Conservation (phyloP, 2,329 filamentous ascomycete species). For the Colletotrichum caudatum region DNA sequence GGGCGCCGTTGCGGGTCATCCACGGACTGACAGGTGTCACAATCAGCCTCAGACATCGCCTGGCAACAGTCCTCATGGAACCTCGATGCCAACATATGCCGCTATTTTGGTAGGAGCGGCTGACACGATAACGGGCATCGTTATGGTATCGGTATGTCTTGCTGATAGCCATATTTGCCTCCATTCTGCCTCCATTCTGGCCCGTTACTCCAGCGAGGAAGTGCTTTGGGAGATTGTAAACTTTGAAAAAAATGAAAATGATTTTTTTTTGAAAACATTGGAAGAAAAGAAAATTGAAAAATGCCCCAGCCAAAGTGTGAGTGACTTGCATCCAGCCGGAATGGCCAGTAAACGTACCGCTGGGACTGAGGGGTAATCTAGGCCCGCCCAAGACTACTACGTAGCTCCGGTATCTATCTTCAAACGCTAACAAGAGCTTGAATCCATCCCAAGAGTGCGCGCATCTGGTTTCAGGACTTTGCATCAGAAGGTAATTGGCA, state of each 20-base stretch:
- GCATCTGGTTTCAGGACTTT: conserved; percentile 39
- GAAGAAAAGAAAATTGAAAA: neutral
- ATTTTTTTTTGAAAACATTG: too few relatives aligned
- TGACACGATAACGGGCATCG: neutral
- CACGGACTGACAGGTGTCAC: conserved; percentile 32
- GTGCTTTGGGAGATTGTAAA: neutral
- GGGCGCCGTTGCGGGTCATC: conserved; percentile 19
- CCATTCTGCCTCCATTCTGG: neutral
- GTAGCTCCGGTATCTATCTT: conserved; percentile 1
- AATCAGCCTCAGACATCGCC: conserved; percentile 14
- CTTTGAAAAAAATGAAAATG: too few relatives aligned
- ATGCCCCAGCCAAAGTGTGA: neutral
- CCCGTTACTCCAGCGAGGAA: neutral
- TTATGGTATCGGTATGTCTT: conserved; percentile 8
- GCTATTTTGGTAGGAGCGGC: neutral
- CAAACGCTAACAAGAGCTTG: conserved; percentile 4
- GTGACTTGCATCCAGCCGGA: neutral
- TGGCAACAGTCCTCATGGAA: neutral
- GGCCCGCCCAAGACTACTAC: conserved; percentile 28
- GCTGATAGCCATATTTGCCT: neutral
- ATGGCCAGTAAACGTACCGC: neutral
- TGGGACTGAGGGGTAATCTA: neutral
- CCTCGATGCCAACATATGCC: neutral
- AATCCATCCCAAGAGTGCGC: conserved; percentile 30
- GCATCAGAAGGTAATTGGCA: conserved; percentile 37